Conservation (phyloP, 345 rosid species). For the Salix dunnii region DNA sequence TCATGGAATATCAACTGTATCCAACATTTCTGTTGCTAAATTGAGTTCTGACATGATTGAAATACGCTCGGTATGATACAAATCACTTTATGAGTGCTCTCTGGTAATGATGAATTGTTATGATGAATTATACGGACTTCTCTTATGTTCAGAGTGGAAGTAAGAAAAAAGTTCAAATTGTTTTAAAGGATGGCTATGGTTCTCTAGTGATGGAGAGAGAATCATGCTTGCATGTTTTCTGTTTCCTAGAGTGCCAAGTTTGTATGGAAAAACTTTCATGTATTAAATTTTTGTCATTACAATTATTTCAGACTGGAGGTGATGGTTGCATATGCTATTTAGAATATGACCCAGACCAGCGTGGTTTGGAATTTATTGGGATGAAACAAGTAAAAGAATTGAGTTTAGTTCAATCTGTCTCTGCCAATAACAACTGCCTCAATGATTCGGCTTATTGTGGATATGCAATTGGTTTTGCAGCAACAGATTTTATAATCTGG, state of each 20-base stretch:
- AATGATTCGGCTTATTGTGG: conserved; percentile 44
- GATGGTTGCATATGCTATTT: conserved; percentile 96
- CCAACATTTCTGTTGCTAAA: conserved; percentile 61
- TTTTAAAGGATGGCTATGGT: not conserved
- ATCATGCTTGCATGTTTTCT: not conserved
- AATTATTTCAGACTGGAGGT: conserved; percentile 69
- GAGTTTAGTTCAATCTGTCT: conserved; percentile 69
- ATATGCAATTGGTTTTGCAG: conserved; percentile 88
- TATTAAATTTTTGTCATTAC: conserved; percentile 14
- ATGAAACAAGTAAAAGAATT: conserved; percentile 89
- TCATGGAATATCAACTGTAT: conserved; percentile 88
- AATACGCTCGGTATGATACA: conserved; percentile 66
- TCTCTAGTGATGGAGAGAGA: not conserved
- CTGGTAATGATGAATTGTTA: not conserved
- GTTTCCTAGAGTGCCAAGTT: not conserved
- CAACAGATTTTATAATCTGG: conserved; percentile 82
- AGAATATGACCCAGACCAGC: conserved; percentile 55
- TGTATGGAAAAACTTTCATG: conserved; percentile 3
- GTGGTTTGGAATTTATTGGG: conserved; percentile 71
- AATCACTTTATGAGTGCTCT: conserved; percentile 7
- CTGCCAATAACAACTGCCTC: conserved; percentile 26
- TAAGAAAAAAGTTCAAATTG: not conserved
- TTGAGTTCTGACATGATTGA: conserved; percentile 51
- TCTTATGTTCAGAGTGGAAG: not conserved
- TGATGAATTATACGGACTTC: conserved; percentile 5